phyloP scores from a whole-genome alignment of 805 yeast genomes.

The Candida ponderosae region DNA sequence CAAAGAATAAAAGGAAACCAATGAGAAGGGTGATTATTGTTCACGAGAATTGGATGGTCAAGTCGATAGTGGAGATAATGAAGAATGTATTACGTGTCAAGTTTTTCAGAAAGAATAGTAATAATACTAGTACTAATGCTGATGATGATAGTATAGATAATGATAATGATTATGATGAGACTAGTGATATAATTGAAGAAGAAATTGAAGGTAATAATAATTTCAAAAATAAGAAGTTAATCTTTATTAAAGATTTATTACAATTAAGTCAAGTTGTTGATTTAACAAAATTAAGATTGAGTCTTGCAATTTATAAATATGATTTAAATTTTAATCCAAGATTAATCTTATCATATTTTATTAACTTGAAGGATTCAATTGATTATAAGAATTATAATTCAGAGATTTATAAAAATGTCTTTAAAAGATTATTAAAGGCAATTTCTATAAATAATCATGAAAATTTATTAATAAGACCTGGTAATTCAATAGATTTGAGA shows the following conservation, averaged over 20 bases:
- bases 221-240: slow-evolving; percentile 1
- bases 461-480: slow-evolving; percentile 45
- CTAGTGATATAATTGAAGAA: neutral
- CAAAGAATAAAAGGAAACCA: slow-evolving; percentile 44
- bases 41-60: slow-evolving; percentile 86
- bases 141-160: slow-evolving; percentile 9
- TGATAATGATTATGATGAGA: slow-evolving; percentile 2
- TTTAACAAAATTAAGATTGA: slow-evolving; percentile 67
- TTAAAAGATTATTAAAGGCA: slow-evolving; percentile 37
- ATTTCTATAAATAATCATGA: slow-evolving; percentile 20
- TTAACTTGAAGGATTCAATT: slow-evolving; percentile 19
- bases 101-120: slow-evolving; percentile 21
- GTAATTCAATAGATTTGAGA: slow-evolving; percentile 36
- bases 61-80: slow-evolving; percentile 67
- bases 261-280: slow-evolving; percentile 39
- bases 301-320: slow-evolving; percentile 65
- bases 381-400: slow-evolving; percentile 28
- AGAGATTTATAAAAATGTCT: slow-evolving; percentile 40
- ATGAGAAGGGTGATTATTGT: slow-evolving; percentile 66
- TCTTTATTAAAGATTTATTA: neutral
- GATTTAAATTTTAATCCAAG: slow-evolving; percentile 46
- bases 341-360: slow-evolving; percentile 38
- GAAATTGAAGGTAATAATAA: slow-evolving; percentile 1
- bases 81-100: slow-evolving; percentile 52
- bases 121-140: slow-evolving; percentile 7